Percentiles rank a stretch among this genome's conserved stretches.
phyloP scores from a whole-genome alignment of 257 asterid species.

The Schizonepeta tenuifolia region DNA sequence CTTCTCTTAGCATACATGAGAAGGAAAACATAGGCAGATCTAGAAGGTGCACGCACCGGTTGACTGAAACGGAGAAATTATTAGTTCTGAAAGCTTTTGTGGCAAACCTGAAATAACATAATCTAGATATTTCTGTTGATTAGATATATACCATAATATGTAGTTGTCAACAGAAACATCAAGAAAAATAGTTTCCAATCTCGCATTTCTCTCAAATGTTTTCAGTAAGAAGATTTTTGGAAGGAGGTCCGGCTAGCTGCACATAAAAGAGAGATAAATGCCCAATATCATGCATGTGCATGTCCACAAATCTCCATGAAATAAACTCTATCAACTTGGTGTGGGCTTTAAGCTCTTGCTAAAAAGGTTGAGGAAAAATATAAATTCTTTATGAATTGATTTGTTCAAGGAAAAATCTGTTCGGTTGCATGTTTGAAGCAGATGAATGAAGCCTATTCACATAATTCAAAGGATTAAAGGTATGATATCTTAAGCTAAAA shows the following conservation, averaged over 20 bases:
- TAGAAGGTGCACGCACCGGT: conserved; percentile 10
- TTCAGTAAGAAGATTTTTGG: conserved; percentile 3
- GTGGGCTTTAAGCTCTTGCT: background rate
- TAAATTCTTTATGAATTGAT: background rate
- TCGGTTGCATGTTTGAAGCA: conserved; percentile 18
- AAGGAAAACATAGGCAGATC: background rate
- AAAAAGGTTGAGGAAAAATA: background rate
- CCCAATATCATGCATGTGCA: background rate
- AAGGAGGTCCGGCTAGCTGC: background rate
- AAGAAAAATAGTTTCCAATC: conserved; percentile 9
- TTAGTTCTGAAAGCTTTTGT: conserved; percentile 7
- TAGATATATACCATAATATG: background rate
- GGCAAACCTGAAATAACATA: conserved; percentile 10
- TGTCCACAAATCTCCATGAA: background rate
- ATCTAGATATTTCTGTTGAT: conserved; percentile 12
- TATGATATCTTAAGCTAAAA: conserved; percentile 1
- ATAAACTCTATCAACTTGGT: background rate
- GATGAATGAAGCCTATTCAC: conserved; percentile 5
- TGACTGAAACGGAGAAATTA: background rate
- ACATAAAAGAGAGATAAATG: background rate
- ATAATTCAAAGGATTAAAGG: conserved; percentile 1
- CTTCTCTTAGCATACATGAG: background rate
- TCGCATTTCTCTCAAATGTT: background rate
- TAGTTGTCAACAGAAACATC: background rate
- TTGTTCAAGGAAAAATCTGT: background rate